phyloP scores from a whole-genome alignment of 2,329 filamentous ascomycete genomes.

The Raffaelea albimanens region DNA sequence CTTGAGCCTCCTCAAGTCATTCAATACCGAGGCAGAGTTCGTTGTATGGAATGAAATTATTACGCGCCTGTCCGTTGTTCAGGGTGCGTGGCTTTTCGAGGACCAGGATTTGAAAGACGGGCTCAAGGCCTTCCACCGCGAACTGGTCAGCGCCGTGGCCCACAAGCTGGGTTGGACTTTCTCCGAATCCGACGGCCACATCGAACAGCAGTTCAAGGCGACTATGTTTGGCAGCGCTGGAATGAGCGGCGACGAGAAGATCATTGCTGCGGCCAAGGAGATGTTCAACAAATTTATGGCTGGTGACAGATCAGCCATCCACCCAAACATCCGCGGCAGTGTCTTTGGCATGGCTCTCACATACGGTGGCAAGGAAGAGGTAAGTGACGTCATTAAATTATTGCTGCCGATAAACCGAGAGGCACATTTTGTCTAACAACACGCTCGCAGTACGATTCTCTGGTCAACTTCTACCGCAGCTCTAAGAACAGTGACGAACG shows the following conservation, averaged over 20 bases:
- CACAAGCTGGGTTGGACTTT: slow-evolving; percentile 87
- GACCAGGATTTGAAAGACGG: slow-evolving; percentile 63
- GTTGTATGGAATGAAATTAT: slow-evolving; percentile 94
- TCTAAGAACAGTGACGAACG: slow-evolving; percentile 78
- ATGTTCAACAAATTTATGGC: slow-evolving; percentile 81
- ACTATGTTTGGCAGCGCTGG: slow-evolving; percentile 82
- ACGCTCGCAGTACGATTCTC: slow-evolving; percentile 54
- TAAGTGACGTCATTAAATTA: too few species aligned
- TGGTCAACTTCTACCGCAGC: slow-evolving; percentile 66
- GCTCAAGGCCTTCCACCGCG: slow-evolving; percentile 73
- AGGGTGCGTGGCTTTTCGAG: slow-evolving; percentile 83
- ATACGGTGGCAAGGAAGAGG: slow-evolving; percentile 76
- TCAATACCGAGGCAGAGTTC: slow-evolving; percentile 77
- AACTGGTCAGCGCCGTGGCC: slow-evolving; percentile 67
- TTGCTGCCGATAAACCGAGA: too few species aligned
- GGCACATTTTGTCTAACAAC: too few species aligned
- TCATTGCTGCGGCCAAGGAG: slow-evolving; percentile 72
- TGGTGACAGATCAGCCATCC: slow-evolving; percentile 72
- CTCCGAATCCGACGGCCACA: slow-evolving; percentile 73
- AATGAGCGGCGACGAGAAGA: slow-evolving; percentile 65
- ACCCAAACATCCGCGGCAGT: slow-evolving; percentile 81
- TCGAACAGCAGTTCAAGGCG: slow-evolving; percentile 89
- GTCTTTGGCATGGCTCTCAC: slow-evolving; percentile 80
- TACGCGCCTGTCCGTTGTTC: slow-evolving; percentile 66
- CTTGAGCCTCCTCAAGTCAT: slow-evolving; percentile 74